Percentiles rank a stretch among this genome's conserved stretches.
Conservation (phyloP, 2,329 filamentous ascomycete genomes). For the Arthrinium puccinioides region DNA sequence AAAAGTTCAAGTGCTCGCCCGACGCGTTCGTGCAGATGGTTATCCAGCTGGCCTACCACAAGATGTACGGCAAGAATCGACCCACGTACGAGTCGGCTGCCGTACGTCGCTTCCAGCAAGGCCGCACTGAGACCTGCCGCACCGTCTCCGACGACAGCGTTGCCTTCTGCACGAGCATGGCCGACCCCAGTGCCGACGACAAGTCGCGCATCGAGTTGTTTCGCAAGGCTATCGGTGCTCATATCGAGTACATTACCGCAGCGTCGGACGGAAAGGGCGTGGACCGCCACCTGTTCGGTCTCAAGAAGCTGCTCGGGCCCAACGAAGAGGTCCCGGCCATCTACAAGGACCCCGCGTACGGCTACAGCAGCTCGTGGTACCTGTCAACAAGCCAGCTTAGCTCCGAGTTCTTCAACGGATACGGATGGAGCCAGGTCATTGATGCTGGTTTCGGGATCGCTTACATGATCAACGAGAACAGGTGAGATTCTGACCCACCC, state of each 20-base stretch:
- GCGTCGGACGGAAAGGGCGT: conserved; percentile 90
- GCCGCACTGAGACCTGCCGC: conserved; percentile 93
- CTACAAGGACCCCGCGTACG: conserved; percentile 79
- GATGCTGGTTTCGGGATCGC: conserved; percentile 95
- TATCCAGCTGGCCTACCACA: conserved; percentile 96
- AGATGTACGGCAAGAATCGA: conserved; percentile 97
- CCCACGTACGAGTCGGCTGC: conserved; percentile 97
- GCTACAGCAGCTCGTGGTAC: conserved; percentile 83
- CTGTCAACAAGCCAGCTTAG: conserved; percentile 84
- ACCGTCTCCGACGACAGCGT: conserved; percentile 85
- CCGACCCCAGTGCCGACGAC: conserved; percentile 56
- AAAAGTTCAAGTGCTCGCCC: conserved; percentile 97
- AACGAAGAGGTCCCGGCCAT: conserved; percentile 76
- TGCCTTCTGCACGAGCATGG: conserved; percentile 83
- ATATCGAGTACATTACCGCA: conserved; percentile 84
- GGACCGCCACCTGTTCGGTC: conserved; percentile 91
- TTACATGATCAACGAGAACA: conserved; percentile 99
- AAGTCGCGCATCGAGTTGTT: conserved; percentile 67
- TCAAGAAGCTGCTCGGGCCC: conserved; percentile 81
- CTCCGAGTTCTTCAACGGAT: conserved; percentile 97
- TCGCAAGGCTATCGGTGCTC: conserved; percentile 71
- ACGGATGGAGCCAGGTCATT: conserved; percentile 97
- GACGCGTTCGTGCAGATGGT: conserved; percentile 98
- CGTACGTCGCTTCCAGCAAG: conserved; percentile 90
- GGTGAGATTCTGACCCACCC: conserved; percentile 37